Evolutionary conservation across 495 filamentous ascomycete genomes (phyloP), one percentile per base, ranked within the genome.

Genomic region (Penicillium angulare): DNA sequence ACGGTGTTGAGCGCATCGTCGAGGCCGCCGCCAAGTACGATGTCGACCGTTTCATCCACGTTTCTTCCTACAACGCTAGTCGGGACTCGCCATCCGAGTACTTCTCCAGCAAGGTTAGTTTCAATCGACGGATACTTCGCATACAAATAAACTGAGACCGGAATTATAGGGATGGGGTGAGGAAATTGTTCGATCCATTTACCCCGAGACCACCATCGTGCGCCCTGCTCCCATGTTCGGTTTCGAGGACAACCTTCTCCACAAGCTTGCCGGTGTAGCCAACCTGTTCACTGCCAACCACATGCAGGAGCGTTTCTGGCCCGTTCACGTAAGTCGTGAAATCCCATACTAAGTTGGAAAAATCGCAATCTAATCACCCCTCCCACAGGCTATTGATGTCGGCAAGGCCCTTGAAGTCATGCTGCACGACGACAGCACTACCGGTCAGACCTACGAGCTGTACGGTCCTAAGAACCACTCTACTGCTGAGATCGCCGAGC

Each of bases 21-120:
- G 90, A 97, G 65, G 95, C 95, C 45, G 89, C 89, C 32, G 95
- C 93, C 56, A 99, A 99, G 72, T 99, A 99, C 71, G 93, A 99
- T 60, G 83, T 97, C 52, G 93, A 99, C 73, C 86, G 93, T 36
- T 99, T 86, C 78, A 88, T 99, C 55, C 93, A 99, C 58, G 87
- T 99, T 59, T 97, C 95, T 31, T 95, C 90, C 31, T 91, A 92
- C 78, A 96, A 93, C 64, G 95, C 90, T 42, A 77, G 89, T 67
- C 79, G 80, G 23, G 76, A 87, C 52, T 96, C 91, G 26, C 73
- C 85, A 2, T 92, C 90, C 24, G 85, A 92, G 61, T 97, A 86
- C 80, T 96, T 85, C 65, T 75, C 86, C 20, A 95, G 92, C 55
- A 98, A 98, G 83, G 88, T 90, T 54, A 35, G 67, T 60, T 43